Conservation (phyloP, 495 filamentous ascomycete genomes). For the Xylaria curta region DNA sequence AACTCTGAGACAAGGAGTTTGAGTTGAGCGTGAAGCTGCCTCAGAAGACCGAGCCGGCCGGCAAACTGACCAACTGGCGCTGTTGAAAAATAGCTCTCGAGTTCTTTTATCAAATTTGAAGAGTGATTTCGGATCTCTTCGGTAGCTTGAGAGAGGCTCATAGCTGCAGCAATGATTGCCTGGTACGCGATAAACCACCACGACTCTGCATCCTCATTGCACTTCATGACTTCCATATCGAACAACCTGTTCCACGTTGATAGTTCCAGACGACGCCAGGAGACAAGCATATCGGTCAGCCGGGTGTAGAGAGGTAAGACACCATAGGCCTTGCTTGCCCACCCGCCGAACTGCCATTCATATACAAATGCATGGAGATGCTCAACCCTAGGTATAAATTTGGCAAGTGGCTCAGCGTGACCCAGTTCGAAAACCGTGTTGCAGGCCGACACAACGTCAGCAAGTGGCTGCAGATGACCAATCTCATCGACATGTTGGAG, state of each 20-base stretch:
- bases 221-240: slow-evolving; percentile 79
- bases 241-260: slow-evolving; percentile 91
- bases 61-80: slow-evolving; percentile 82
- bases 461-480: slow-evolving; percentile 63
- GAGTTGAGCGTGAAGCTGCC: slow-evolving; percentile 71
- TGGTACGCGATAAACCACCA: slow-evolving; percentile 99
- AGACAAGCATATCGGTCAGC: slow-evolving; percentile 76
- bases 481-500: slow-evolving; percentile 68
- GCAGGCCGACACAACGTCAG: slow-evolving; percentile 76
- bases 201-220: slow-evolving; percentile 73
- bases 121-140: slow-evolving; percentile 67
- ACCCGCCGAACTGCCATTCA: slow-evolving; percentile 84
- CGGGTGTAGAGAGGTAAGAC: slow-evolving; percentile 71
- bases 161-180: slow-evolving; percentile 76
- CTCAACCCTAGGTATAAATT: slow-evolving; percentile 81
- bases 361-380: slow-evolving; percentile 80
- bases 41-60: slow-evolving; percentile 72
- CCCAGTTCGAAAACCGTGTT: slow-evolving; percentile 74
- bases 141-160: slow-evolving; percentile 62
- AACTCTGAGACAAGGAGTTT: slow-evolving; percentile 62
- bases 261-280: slow-evolving; percentile 89
- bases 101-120: slow-evolving; percentile 68
- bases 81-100: slow-evolving; percentile 76
- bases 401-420: slow-evolving; percentile 85
- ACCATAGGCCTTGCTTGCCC: slow-evolving; percentile 81